These are phyloP conservation scores for Bassia scoparia DNA, from an alignment of 148 eudicot species.

Conservation along the genomic window DNA sequence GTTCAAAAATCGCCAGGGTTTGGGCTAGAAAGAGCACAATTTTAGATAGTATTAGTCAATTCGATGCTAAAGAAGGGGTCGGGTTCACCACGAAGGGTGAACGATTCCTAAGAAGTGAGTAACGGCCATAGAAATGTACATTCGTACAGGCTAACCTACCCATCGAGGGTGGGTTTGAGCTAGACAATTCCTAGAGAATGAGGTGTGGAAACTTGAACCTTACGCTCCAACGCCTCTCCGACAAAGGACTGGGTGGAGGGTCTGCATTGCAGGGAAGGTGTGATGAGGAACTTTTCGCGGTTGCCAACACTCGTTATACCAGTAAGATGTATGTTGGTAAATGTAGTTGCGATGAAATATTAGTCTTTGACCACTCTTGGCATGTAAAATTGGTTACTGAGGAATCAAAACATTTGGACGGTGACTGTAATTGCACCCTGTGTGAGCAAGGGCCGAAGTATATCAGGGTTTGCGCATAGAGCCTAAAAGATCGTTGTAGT, in stretches of 20 bases:
- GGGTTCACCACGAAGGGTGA: slow-evolving; percentile 67
- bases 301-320: slow-evolving; percentile 59
- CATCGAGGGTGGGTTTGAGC: slow-evolving; percentile 49
- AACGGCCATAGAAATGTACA: slow-evolving; percentile 41
- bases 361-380: slow-evolving; percentile 47
- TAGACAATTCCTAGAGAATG: slow-evolving; percentile 58
- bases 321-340: slow-evolving; percentile 52
- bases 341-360: slow-evolving; percentile 34
- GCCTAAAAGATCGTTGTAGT: slow-evolving; percentile 55
- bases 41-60: slow-evolving; percentile 25
- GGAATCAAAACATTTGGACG: slow-evolving; percentile 61
- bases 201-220: slow-evolving; percentile 61
- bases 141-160: slow-evolving; percentile 61
- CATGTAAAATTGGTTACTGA: slow-evolving; percentile 36
- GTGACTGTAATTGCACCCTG: slow-evolving; percentile 54
- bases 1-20: slow-evolving; percentile 43
- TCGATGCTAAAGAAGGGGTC: slow-evolving; percentile 60
- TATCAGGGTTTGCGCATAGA: slow-evolving; percentile 51
- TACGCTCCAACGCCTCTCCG: slow-evolving; percentile 31
- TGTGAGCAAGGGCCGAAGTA: slow-evolving; percentile 52
- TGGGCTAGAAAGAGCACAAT: slow-evolving; percentile 54
- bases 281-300: slow-evolving; percentile 38
- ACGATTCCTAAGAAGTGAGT: no score
- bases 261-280: slow-evolving; percentile 52
- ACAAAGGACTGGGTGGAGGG: slow-evolving; percentile 47